Percentiles rank a stretch among this genome's conserved stretches.
These are phyloP conservation scores for Boletus sp. DNA, from an alignment of 768 basidiomycete species.

Conservation along the genomic window DNA sequence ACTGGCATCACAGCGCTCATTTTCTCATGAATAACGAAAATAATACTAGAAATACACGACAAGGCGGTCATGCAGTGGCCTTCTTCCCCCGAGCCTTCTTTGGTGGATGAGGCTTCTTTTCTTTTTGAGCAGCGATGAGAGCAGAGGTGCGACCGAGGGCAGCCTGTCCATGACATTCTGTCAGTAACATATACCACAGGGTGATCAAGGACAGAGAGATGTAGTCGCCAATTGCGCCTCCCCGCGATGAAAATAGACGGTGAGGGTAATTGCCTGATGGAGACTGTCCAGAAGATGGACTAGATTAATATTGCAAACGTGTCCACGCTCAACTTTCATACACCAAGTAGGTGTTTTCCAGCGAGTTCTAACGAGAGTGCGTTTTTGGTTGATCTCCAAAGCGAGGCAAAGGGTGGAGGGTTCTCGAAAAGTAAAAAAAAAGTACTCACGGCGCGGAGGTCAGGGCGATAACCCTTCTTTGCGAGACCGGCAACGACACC, in stretches of 20 bases:
- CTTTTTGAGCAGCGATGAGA: conserved; percentile 63
- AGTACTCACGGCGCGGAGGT: conserved; percentile 68
- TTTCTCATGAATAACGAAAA: conserved; percentile 20
- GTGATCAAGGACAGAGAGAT: conserved; percentile 9
- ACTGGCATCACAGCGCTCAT: conserved; percentile 9
- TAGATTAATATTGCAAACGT: conserved; percentile 73
- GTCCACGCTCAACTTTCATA: conserved; percentile 92
- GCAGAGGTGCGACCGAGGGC: conserved; percentile 75
- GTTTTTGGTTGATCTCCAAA: conserved; percentile 24
- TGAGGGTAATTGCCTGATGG: conserved; percentile 22
- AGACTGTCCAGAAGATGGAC: conserved; percentile 22
- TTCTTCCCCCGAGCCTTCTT: conserved; percentile 78
- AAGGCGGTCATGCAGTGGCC: conserved; percentile 24
- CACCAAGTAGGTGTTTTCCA: conserved; percentile 55
- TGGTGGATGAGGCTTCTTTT: conserved; percentile 60
- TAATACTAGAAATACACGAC: conserved; percentile 26
- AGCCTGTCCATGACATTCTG: conserved; percentile 43
- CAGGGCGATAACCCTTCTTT: conserved; percentile 72
- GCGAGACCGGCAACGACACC: conserved; percentile 59
- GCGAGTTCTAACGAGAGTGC: conserved; percentile 95
- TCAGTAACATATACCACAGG: conserved; percentile 49
- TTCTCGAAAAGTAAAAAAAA: neutral
- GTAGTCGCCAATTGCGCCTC: conserved; percentile 34
- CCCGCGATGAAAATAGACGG: conserved; percentile 24
- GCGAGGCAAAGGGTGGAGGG: neutral